A percentile compares a stretch with the other conserved stretches of the same genome.
These are phyloP conservation scores for Trichosporon inkin DNA, from an alignment of 1,284 basidiomycete genomes.

Conservation along the genomic window DNA sequence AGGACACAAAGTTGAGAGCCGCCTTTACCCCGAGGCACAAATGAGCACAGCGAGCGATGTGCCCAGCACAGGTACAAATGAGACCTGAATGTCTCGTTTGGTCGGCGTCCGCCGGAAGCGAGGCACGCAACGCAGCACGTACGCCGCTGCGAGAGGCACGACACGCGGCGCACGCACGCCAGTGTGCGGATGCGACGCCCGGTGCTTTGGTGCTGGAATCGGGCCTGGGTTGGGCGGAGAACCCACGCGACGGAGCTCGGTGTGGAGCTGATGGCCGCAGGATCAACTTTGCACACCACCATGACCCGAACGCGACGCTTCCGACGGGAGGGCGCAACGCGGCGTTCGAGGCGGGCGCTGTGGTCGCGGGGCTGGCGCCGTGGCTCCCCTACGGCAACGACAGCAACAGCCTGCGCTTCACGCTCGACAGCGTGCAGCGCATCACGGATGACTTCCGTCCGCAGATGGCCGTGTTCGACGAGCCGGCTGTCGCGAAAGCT, in stretches of 20 bases:
- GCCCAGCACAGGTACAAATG: no score
- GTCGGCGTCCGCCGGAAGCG: no score
- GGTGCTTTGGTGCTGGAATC: no score
- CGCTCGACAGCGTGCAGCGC: not conserved
- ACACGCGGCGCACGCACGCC: no score
- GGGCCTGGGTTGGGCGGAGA: no score
- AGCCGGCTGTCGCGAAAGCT: not conserved
- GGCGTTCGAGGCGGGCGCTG: no score
- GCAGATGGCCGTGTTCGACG: conserved; percentile 5
- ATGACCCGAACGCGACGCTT: not conserved
- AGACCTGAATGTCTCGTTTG: no score
- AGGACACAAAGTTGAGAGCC: not conserved
- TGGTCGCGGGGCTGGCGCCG: not conserved
- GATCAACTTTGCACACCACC: conserved; percentile 7
- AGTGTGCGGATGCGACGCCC: no score
- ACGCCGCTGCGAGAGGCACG: no score
- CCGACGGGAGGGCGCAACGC: not conserved
- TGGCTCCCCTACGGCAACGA: not conserved
- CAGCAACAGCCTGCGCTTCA: not conserved
- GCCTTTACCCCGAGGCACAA: no score
- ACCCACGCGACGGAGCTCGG: no score
- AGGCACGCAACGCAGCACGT: no score
- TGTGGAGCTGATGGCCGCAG: conserved; percentile 2
- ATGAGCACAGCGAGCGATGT: not conserved
- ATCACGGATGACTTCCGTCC: not conserved